Evolutionary conservation across 2,329 filamentous ascomycete genomes (phyloP).

Genomic region (Clonostachys byssicola): DNA sequence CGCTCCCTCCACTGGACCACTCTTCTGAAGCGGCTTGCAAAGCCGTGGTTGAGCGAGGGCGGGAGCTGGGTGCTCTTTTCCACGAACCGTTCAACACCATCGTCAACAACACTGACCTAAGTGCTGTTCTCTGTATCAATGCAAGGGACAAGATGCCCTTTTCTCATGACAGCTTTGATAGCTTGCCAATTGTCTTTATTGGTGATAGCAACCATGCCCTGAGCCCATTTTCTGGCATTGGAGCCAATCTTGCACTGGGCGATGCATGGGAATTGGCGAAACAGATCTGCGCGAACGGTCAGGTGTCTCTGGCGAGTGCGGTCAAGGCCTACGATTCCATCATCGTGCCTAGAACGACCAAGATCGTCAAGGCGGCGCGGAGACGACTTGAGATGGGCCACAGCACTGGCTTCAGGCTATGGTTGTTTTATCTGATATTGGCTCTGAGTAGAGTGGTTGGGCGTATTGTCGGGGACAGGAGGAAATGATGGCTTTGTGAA

Average conservation of each 20-base stretch:
- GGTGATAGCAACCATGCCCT: constrained; percentile 47
- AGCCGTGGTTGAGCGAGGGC: not conserved
- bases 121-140: constrained; percentile 29
- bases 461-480: not conserved
- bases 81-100: constrained; percentile 31
- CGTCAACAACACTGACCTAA: constrained; percentile 28
- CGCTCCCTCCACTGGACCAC: constrained; percentile 6
- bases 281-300: constrained; percentile 18
- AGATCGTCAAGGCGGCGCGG: constrained; percentile 14
- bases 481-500: too few relatives aligned
- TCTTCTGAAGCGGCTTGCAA: not conserved
- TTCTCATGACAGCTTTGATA: constrained; percentile 15
- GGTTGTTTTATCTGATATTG: constrained; percentile 11
- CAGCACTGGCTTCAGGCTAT: constrained; percentile 12
- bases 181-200: constrained; percentile 29
- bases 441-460: constrained; percentile 10
- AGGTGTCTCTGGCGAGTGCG: constrained; percentile 14
- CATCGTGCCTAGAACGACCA: constrained; percentile 24
- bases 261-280: constrained; percentile 42
- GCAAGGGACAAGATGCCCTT: constrained; percentile 40
- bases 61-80: constrained; percentile 20
- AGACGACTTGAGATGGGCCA: constrained; percentile 13
- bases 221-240: constrained; percentile 42
- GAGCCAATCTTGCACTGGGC: constrained; percentile 40
- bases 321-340: constrained; percentile 25